phyloP scores from a whole-genome alignment of 352 stramenopile genomes.

The Achlya hypogyna region DNA sequence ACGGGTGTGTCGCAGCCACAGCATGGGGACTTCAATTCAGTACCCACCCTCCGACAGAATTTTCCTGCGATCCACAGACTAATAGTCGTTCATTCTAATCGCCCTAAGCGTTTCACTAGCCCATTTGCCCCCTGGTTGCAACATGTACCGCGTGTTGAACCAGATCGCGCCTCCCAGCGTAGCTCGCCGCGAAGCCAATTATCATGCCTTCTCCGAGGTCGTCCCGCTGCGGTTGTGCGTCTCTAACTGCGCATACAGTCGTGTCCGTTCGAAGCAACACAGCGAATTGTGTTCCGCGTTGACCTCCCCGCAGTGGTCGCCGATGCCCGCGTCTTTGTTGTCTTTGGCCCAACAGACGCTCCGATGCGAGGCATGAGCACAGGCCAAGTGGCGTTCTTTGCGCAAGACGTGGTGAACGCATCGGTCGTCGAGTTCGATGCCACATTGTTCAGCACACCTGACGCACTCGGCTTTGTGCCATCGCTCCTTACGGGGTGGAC shows the following conservation, averaged over 20 bases:
- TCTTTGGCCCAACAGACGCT: constrained; percentile 35
- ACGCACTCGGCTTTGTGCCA: constrained; percentile 52
- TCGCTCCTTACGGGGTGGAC: constrained; percentile 39
- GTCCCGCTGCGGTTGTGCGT: too few relatives aligned
- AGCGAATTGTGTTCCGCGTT: not conserved
- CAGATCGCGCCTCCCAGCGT: not conserved
- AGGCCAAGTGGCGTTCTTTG: constrained; percentile 46
- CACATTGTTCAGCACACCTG: constrained; percentile 42
- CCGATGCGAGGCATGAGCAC: constrained; percentile 45
- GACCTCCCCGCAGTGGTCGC: constrained; percentile 22
- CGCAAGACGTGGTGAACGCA: constrained; percentile 42
- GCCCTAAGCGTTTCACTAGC: not conserved
- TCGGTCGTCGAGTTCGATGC: constrained; percentile 53
- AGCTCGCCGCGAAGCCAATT: not conserved
- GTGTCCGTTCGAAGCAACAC: not conserved
- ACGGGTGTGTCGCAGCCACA: too few relatives aligned
- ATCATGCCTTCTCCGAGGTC: not conserved
- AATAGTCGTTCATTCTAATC: not conserved
- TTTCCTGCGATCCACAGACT: not conserved
- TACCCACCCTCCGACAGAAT: too few relatives aligned
- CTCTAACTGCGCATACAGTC: not conserved
- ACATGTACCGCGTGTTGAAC: not conserved
- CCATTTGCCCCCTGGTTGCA: not conserved
- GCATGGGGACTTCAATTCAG: too few relatives aligned
- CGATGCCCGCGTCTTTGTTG: constrained; percentile 47